Base-by-base conservation (phyloP, 768 basidiomycete genomes). In the Boletales sp. region DNA sequence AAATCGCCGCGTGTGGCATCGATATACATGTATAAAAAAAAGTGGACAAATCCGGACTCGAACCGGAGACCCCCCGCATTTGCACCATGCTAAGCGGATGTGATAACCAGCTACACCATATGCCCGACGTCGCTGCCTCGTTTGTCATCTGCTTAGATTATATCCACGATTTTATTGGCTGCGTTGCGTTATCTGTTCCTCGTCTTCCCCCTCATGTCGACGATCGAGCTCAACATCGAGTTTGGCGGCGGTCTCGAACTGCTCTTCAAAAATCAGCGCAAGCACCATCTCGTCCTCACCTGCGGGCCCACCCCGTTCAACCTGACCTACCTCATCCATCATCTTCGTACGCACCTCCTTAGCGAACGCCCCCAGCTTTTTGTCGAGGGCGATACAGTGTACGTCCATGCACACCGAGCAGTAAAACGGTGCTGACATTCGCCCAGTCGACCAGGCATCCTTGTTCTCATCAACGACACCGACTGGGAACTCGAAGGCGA, bases 401-500 rank as follows among this genome's bases (percentile, higher is more conserved):
- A 68, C 62, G 86, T 75, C 8, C 40, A 6, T 14, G 8, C 39
- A 27, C 5, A 7, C 24, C 24, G 5, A 27, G 24, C 24, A 27
- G 24, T 6, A 7, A 27, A 27, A 27, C 24, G 24, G 59, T 18
- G 12, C 19, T n/a, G 17, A 35, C 11, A 27, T 6, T 3, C 4
- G 24, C 30, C 1, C 61, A 95, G 97, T 35, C 93, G 97, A 9
- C 97, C 97, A 0, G 97, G 97, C 0, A 97, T 99, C 34, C 75
- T 99, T 4, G 95, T 98, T 4, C 75, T 99, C n/a, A 82, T 99
- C 47, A 98, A 98, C 62, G 90, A 95, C 59, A 90, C 90, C 1
- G 95, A 98, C 60, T 97, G 95, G 95, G 94, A 98, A 68, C 75
- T 98, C 7, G 95, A 97, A 66, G 93, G 92, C 31, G 95, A 97